Evolutionary conservation across 306 rosid species (phyloP), one percentile per base, ranked within the genome.

Genomic region (Malus sieversii): DNA sequence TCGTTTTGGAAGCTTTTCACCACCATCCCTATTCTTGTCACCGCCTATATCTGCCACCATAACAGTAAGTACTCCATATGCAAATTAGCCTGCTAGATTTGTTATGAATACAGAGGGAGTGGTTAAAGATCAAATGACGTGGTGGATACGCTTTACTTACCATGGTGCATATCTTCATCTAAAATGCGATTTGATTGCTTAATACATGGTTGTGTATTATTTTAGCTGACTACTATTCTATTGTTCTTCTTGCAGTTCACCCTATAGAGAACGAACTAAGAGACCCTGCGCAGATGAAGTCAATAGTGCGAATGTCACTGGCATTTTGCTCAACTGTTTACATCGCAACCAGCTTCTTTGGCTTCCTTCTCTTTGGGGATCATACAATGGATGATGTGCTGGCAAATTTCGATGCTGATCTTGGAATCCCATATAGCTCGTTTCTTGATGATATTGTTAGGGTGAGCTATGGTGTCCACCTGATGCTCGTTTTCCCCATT

Each of bases 401-500:
- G 66, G 92, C 90, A 45, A 91, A 91, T 80, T 91, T 91, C 48
- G 97, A 91, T 67, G 87, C 88, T 10, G 92, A 91, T 77, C 97
- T 89, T 53, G 88, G 87, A 67, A 80, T 91, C 72, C 92, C 92
- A 8, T 87, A 84, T 73, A 81, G 97, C 30, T 84, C 81, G 61
- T 79, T 91, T 70, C 93, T 91, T 30, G 85, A 81, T 72, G 97
- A 91, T 45, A 79, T 83, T 15, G 93, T 91, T 61, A 84, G 96
- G 53, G 85, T 89, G 75, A 91, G 94, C 83, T 91, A 91, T 84
- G 89, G 89, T 48, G 51, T 87, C 87, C 97, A 89, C 85, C 84
- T 91, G 73, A 89, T 91, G 86, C 88, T 89, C 9, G 97, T 91
- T 25, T 91, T 91, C 76, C 94, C 94, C 3, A 85, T 89, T 68